Base-by-base conservation (phyloP, 2,329 filamentous ascomycete species). In the Alternaria burnsii region DNA sequence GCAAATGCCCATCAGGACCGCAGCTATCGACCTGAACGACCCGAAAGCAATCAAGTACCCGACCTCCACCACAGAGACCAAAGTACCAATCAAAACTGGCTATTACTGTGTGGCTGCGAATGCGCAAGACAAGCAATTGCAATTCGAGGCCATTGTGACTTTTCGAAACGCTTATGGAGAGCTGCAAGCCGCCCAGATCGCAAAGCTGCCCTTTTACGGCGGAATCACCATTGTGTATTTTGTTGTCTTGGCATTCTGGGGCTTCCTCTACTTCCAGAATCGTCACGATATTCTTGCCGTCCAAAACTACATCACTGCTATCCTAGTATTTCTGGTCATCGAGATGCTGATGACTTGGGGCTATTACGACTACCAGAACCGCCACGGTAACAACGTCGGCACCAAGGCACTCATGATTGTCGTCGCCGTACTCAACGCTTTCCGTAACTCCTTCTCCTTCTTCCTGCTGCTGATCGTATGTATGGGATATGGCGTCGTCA, bases 281-380 rank as follows among this genome's bases (percentile, higher is more conserved):
- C 87, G 94, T 61, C 88, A 91, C 72, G 95, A 99, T 78, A 98
- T 99, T 64, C 82, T 99, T 74, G 91, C 96, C 16, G 95, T 99
- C 2, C 95, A 99, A 80, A 99, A 99, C 78, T 99, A 99, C 79
- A 98, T 99, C 71, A 99, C 95, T 0, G 94, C 95, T 10, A 99
- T 98, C 62, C 84, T 99, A 51, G 88, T 95, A 53, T 99, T 99
- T 81, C 83, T 99, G 43, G 92, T 98, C 16, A 81, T 98, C 16
- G 95, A 99, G 79, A 97, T 98, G 89, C 84, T 98, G 74, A 94
- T 98, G 87, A 99, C 95, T 2, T 99, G 95, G 95, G 93, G 93
- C 43, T 99, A 97, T 82, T 99, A 98, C 78, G 95, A 99, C 80
- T 98, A 92, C 77, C 88, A 97, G 76, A 99, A 99, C 78, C 87